A percentile compares a stretch with the other conserved stretches of the same genome.
Conservation (phyloP, 495 filamentous ascomycete genomes). For the Ramalina intermedia region DNA sequence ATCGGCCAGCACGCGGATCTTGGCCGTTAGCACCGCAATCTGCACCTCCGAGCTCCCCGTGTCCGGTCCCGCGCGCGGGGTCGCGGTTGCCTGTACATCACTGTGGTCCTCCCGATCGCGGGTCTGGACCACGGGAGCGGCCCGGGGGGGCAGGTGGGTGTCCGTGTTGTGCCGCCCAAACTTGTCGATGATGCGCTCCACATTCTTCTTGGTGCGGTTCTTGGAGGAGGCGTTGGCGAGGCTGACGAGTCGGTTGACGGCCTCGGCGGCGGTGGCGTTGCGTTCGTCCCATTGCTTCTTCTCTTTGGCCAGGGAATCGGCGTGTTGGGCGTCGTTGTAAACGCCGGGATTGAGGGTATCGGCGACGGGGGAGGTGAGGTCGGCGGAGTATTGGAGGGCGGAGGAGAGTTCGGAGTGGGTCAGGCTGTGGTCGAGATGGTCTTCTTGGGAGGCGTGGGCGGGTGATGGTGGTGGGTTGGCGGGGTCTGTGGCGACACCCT, state of each 20-base stretch:
- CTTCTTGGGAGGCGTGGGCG: constrained; percentile 28
- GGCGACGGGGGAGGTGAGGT: constrained; percentile 43
- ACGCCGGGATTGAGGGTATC: constrained; percentile 19
- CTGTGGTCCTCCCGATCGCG: too few species aligned
- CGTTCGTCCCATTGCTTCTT: constrained; percentile 21
- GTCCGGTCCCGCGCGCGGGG: constrained; percentile 67
- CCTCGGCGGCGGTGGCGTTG: constrained; percentile 38
- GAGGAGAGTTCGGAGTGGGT: constrained; percentile 44
- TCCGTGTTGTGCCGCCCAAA: constrained; percentile 95
- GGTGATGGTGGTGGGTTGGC: constrained; percentile 18
- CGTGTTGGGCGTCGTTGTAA: constrained; percentile 27
- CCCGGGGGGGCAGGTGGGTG: constrained; percentile 39
- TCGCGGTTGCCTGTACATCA: constrained; percentile 12
- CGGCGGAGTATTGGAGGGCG: constrained; percentile 48
- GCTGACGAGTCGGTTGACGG: constrained; percentile 60
- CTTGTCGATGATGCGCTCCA: constrained; percentile 64
- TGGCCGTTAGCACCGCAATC: constrained; percentile 88
- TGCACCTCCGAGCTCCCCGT: constrained; percentile 92
- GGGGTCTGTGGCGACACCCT: not conserved
- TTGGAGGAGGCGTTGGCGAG: constrained; percentile 60
- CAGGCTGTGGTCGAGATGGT: constrained; percentile 60
- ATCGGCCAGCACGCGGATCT: constrained; percentile 69
- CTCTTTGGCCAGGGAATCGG: constrained; percentile 24
- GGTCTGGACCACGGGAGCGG: constrained; percentile 20
- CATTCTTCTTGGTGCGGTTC: constrained; percentile 65